phyloP scores from a whole-genome alignment of 106 monocot species.

The Apostasia ramifera region DNA sequence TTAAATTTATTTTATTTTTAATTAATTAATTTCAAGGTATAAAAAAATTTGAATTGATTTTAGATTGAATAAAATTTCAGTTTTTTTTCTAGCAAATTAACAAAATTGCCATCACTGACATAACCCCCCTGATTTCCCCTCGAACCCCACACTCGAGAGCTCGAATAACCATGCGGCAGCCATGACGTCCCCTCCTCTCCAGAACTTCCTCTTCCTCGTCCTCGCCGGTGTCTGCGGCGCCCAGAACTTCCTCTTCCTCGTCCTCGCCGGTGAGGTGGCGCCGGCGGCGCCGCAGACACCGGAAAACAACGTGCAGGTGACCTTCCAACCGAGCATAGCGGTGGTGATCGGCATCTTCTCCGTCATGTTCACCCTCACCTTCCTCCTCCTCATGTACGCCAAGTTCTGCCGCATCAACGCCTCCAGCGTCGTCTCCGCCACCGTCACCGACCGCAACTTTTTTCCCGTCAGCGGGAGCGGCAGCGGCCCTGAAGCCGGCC shows the following conservation, averaged over 20 bases:
- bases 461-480: background rate
- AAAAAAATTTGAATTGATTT: too few species aligned
- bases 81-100: too few species aligned
- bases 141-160: background rate
- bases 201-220: background rate
- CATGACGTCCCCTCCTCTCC: background rate
- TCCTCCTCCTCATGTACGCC: conserved; percentile 62
- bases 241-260: conserved; percentile 3
- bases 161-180: too few species aligned
- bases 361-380: conserved; percentile 55
- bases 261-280: background rate
- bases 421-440: background rate
- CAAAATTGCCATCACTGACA: too few species aligned
- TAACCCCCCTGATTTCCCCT: too few species aligned
- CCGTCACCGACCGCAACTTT: background rate
- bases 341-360: conserved; percentile 63
- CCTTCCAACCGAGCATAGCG: conserved; percentile 41
- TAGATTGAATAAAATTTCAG: too few species aligned
- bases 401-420: conserved; percentile 45
- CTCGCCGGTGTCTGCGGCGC: background rate
- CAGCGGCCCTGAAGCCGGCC: background rate
- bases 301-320: background rate
- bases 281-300: background rate
- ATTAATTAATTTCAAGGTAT: too few species aligned
- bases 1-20: too few species aligned